Evolutionary conservation across 805 yeast genomes (phyloP).

Genomic region (Candida morakotiae): DNA sequence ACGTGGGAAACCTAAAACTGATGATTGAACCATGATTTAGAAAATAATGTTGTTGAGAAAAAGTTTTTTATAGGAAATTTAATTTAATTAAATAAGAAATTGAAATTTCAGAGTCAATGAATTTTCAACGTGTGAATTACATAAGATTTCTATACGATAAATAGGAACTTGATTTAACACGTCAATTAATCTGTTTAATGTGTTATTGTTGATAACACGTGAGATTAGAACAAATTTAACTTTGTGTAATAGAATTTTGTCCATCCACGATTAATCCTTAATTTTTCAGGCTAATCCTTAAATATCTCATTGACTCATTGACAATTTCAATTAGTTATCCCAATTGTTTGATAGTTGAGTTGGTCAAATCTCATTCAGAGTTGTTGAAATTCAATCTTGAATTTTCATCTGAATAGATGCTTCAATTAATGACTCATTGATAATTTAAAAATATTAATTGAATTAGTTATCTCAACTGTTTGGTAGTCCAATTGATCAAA

Average conservation of each 20-base stretch:
- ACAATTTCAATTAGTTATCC: no score
- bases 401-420: no score
- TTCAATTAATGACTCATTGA: no score
- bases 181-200: background rate
- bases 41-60: background rate
- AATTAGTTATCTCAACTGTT: no score
- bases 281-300: background rate
- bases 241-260: background rate
- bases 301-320: no score
- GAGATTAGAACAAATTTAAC: slow-evolving; percentile 4
- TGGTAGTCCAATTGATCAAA: no score
- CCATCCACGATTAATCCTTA: background rate
- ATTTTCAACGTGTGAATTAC: background rate
- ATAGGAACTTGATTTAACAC: background rate
- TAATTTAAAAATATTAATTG: no score
- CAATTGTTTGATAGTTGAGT: no score
- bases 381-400: no score
- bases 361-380: no score
- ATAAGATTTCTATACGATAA: background rate
- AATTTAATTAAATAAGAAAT: no score
- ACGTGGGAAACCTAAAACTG: slow-evolving; percentile 99
- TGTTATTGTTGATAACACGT: slow-evolving; percentile 3
- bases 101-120: background rate
- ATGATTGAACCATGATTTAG: slow-evolving; percentile 82
- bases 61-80: no score